Evolutionary conservation across 768 basidiomycete genomes (phyloP).

Genomic region (Rubroboletus pulcherrimus): DNA sequence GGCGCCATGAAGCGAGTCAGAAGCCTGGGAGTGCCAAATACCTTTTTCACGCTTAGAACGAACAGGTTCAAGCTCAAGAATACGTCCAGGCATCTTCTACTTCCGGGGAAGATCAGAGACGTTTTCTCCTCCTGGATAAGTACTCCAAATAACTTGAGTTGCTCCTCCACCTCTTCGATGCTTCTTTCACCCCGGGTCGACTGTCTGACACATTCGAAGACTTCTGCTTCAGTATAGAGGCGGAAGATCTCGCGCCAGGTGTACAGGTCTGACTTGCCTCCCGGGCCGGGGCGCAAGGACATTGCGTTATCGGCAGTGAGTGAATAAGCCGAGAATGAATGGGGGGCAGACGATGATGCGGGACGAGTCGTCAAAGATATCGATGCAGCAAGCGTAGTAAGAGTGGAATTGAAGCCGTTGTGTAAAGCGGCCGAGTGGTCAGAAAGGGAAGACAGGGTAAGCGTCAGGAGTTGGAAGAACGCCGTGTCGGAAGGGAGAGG

Average conservation of each 20-base stretch:
- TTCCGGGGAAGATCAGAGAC: slow-evolving; percentile 55
- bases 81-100: slow-evolving; percentile 54
- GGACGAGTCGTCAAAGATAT: slow-evolving; percentile 35
- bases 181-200: slow-evolving; percentile 61
- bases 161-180: slow-evolving; percentile 64
- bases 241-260: slow-evolving; percentile 89
- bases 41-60: slow-evolving; percentile 80
- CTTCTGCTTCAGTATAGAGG: slow-evolving; percentile 78
- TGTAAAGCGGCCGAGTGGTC: slow-evolving; percentile 50
- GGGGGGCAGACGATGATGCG: slow-evolving; percentile 27
- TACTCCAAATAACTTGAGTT: slow-evolving; percentile 60
- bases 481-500: slow-evolving; percentile 75
- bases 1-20: neutral
- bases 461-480: slow-evolving; percentile 74
- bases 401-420: slow-evolving; percentile 43
- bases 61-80: slow-evolving; percentile 77
- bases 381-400: slow-evolving; percentile 44
- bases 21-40: slow-evolving; percentile 15
- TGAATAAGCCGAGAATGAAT: slow-evolving; percentile 34
- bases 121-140: slow-evolving; percentile 48
- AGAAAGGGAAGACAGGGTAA: slow-evolving; percentile 53
- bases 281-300: slow-evolving; percentile 38
- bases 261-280: slow-evolving; percentile 60
- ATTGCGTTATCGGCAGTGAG: slow-evolving; percentile 11
- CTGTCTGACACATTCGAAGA: slow-evolving; percentile 77